These are phyloP conservation scores for Hypoxylon intermedium DNA, from an alignment of 495 filamentous ascomycete genomes.

Conservation along the genomic window DNA sequence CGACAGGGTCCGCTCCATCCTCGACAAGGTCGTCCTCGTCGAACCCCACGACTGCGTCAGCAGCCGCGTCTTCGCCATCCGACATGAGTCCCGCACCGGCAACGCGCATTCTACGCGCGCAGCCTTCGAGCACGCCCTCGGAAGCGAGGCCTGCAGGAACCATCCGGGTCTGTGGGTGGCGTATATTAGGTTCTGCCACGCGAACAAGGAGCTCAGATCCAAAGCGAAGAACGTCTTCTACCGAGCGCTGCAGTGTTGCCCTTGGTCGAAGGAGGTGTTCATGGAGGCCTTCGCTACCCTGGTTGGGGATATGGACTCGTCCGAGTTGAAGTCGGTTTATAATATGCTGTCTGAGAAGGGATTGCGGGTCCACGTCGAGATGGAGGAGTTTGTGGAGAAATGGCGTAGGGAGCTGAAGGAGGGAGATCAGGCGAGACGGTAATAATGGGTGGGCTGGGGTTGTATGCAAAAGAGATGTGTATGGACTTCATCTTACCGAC, in stretches of 20 bases:
- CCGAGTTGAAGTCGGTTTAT: conserved; percentile 64
- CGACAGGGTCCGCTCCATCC: conserved; percentile 70
- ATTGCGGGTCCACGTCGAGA: conserved; percentile 52
- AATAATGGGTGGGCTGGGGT: background rate
- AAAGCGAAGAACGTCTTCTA: conserved; percentile 63
- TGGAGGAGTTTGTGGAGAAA: conserved; percentile 48
- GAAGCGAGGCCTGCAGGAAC: conserved; percentile 44
- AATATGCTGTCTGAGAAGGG: conserved; percentile 48
- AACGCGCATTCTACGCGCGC: conserved; percentile 67
- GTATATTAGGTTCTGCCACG: conserved; percentile 65
- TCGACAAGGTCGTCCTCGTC: conserved; percentile 56
- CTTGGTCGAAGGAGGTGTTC: conserved; percentile 76
- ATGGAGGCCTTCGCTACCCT: conserved; percentile 63
- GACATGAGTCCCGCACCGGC: conserved; percentile 65
- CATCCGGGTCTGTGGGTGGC: conserved; percentile 68
- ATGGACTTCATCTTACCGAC: background rate
- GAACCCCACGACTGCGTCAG: conserved; percentile 54
- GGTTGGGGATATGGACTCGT: conserved; percentile 37
- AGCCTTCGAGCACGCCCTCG: conserved; percentile 75
- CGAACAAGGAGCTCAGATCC: conserved; percentile 32
- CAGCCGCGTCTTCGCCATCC: conserved; percentile 71
- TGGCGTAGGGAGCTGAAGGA: conserved; percentile 39
- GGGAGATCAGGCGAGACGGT: conserved; percentile 8
- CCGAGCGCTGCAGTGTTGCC: conserved; percentile 73
- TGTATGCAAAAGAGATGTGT: background rate